These are phyloP conservation scores for Raphanus sativus DNA, from an alignment of 345 rosid genomes.

Conservation along the genomic window DNA sequence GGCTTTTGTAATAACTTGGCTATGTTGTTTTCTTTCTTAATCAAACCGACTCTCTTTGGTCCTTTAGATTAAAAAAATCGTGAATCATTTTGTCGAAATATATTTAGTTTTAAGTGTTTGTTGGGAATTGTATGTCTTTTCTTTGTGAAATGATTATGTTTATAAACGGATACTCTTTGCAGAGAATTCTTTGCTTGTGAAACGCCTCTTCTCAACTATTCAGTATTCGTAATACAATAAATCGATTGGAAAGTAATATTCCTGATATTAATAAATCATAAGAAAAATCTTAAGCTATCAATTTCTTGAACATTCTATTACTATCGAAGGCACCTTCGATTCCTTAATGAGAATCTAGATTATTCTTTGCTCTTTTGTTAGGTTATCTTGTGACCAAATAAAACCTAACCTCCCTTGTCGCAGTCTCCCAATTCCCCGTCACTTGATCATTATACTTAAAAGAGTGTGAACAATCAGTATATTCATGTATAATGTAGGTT, in stretches of 20 bases:
- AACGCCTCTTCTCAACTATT: slow-evolving; percentile 23
- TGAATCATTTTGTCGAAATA: neutral
- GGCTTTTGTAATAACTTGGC: slow-evolving; percentile 13
- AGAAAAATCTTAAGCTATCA: neutral
- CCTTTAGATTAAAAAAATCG: neutral
- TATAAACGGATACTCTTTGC: neutral
- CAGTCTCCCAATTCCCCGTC: slow-evolving; percentile 10
- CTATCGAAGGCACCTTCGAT: slow-evolving; percentile 39
- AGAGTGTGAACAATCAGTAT: slow-evolving; percentile 2
- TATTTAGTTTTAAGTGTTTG: neutral
- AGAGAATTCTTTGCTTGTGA: slow-evolving; percentile 32
- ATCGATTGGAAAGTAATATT: slow-evolving; percentile 1
- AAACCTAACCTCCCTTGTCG: neutral
- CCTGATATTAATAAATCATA: neutral
- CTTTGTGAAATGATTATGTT: neutral
- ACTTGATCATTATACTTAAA: slow-evolving; percentile 1
- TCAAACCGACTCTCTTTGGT: neutral
- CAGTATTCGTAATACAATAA: neutral
- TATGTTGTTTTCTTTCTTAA: neutral
- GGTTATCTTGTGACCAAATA: slow-evolving; percentile 8
- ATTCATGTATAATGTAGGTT: neutral
- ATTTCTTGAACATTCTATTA: neutral
- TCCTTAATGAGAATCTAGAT: slow-evolving; percentile 27
- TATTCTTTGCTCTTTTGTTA: slow-evolving; percentile 22
- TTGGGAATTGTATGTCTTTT: neutral